phyloP scores from a whole-genome alignment of 305 asterid genomes.

The Fraxinus ornus region DNA sequence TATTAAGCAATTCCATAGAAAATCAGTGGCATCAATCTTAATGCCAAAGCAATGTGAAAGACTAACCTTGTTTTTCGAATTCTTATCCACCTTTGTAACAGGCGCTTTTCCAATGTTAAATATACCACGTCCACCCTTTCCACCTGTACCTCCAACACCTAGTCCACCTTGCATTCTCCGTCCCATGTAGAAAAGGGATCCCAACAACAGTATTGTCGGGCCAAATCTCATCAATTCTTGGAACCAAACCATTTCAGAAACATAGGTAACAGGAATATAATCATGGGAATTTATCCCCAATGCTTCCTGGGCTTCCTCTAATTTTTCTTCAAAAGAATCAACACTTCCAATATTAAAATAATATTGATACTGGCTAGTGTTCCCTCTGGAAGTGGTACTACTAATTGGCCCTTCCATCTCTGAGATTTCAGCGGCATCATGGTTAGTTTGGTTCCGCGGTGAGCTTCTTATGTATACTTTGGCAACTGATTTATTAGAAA shows the following conservation, averaged over 20 bases:
- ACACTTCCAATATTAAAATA: conserved; percentile 86
- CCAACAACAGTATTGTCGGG: conserved; percentile 65
- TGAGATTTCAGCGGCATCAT: conserved; percentile 34
- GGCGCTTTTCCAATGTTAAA: conserved; percentile 85
- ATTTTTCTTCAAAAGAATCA: conserved; percentile 81
- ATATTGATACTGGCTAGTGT: conserved; percentile 52
- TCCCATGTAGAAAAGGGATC: conserved; percentile 53
- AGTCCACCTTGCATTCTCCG: conserved; percentile 74
- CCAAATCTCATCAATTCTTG: conserved; percentile 64
- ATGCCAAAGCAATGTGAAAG: conserved; percentile 5
- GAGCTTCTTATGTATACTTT: conserved; percentile 67
- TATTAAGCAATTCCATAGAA: neutral
- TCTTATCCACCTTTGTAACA: conserved; percentile 82
- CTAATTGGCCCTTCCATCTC: conserved; percentile 37
- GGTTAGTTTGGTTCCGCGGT: conserved; percentile 34
- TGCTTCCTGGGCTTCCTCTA: conserved; percentile 88
- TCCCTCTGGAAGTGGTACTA: conserved; percentile 27
- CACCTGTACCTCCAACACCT: conserved; percentile 71
- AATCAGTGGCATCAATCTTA: conserved; percentile 1
- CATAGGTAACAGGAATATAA: conserved; percentile 70
- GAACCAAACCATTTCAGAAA: conserved; percentile 61
- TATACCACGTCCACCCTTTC: conserved; percentile 70
- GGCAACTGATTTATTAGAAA: conserved; percentile 73
- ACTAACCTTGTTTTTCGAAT: conserved; percentile 79
- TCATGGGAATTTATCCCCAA: conserved; percentile 76